A percentile compares a stretch with the other conserved stretches of the same genome.
Evolutionary conservation across 192 early-diverging fungal genomes (phyloP).

Genomic region (Coemansia furcata): DNA sequence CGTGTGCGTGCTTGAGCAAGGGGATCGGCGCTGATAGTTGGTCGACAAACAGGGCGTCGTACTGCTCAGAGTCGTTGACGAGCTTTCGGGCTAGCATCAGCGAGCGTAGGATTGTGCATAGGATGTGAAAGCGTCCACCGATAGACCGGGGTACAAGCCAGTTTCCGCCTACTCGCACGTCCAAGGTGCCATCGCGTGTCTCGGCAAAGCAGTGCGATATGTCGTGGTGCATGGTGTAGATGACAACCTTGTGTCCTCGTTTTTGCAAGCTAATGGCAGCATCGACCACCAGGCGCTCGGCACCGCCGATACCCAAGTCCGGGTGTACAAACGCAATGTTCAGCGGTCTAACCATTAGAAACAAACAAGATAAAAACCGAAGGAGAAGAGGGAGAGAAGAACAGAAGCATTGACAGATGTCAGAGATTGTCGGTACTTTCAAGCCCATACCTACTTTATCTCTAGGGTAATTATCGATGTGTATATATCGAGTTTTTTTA

Average conservation of each 20-base stretch:
- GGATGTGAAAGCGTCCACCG: constrained; percentile 69
- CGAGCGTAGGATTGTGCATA: constrained; percentile 80
- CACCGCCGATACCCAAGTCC: constrained; percentile 93
- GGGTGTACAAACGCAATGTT: constrained; percentile 87
- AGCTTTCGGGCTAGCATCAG: constrained; percentile 63
- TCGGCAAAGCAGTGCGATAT: constrained; percentile 86
- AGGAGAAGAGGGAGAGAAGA: neutral
- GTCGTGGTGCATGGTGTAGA: constrained; percentile 94
- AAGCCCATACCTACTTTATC: neutral
- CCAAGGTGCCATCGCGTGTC: constrained; percentile 81
- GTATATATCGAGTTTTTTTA: neutral
- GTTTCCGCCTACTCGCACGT: constrained; percentile 70
- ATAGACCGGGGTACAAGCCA: constrained; percentile 70
- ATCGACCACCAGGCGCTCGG: constrained; percentile 93
- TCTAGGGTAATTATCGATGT: neutral
- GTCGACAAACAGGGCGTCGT: constrained; percentile 84
- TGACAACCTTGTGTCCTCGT: constrained; percentile 71
- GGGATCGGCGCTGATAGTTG: constrained; percentile 84
- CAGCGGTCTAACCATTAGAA: constrained; percentile 25
- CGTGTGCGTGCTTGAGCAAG: constrained; percentile 64
- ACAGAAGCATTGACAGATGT: neutral
- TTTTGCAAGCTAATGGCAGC: constrained; percentile 77
- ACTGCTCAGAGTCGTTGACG: constrained; percentile 47
- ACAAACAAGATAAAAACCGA: neutral
- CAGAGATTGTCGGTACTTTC: neutral